Evolutionary conservation across 1,139 yeast species (phyloP).

Genomic region (Pneumocystis carinii): DNA sequence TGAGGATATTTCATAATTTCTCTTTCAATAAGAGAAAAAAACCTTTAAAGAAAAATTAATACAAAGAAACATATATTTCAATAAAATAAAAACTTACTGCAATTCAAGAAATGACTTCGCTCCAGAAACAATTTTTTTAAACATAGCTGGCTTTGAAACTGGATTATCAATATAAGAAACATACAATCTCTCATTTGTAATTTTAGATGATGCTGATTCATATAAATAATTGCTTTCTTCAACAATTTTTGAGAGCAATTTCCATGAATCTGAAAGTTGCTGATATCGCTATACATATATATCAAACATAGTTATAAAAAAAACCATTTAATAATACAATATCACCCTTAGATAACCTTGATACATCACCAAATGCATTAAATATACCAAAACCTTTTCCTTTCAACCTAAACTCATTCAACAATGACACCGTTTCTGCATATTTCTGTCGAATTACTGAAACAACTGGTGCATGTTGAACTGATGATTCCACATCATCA

Average conservation of each 20-base stretch:
- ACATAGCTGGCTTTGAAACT: conserved; percentile 18
- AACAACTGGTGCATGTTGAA: neutral
- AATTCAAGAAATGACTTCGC: conserved; percentile 37
- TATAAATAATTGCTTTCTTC: conserved; percentile 17
- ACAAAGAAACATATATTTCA: neutral
- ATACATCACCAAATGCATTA: neutral
- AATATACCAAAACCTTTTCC: neutral
- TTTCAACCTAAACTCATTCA: neutral
- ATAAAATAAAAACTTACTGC: conserved; percentile 46
- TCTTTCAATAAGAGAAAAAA: conserved; percentile 56
- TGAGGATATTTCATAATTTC: conserved; percentile 50
- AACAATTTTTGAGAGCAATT: conserved; percentile 20
- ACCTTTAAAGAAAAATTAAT: conserved; percentile 19
- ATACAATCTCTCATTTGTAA: conserved; percentile 35
- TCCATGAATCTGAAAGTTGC: conserved; percentile 27
- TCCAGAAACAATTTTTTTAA: conserved; percentile 31
- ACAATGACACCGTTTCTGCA: neutral
- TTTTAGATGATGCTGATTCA: conserved; percentile 15
- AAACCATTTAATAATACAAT: neutral
- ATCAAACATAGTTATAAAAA: neutral
- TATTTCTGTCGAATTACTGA: neutral
- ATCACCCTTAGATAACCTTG: neutral
- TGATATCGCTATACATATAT: conserved; percentile 19
- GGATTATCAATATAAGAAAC: conserved; percentile 23
- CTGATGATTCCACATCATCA: neutral